Percentiles rank a stretch among this genome's conserved stretches.
phyloP scores from a whole-genome alignment of 73 alveolate genomes.

The Stentor roeselii region DNA sequence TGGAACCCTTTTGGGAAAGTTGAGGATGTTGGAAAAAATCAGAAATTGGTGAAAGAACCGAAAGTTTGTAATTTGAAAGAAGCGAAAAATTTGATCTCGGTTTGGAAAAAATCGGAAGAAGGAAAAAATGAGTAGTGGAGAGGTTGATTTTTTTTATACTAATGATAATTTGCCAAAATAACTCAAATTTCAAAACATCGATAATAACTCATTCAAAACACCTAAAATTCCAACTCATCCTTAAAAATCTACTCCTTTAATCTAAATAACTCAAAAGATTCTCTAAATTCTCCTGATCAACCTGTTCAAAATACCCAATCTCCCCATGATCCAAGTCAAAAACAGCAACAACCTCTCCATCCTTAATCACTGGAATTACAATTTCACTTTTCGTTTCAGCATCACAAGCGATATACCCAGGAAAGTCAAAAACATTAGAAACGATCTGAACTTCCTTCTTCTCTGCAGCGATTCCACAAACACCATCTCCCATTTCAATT shows the following conservation, averaged over 20 bases:
- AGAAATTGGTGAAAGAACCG: not conserved
- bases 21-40: not conserved
- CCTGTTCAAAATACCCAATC: conserved; percentile 26
- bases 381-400: conserved; percentile 45
- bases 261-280: no score
- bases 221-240: no score
- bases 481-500: conserved; percentile 21
- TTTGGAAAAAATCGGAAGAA: no score
- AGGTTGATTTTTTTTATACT: no score
- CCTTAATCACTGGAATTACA: conserved; percentile 40
- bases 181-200: no score
- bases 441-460: not conserved
- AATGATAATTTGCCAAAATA: no score
- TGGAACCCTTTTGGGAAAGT: not conserved
- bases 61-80: not conserved
- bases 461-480: conserved; percentile 13
- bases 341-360: conserved; percentile 42
- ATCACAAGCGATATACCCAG: conserved; percentile 53
- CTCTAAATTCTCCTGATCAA: no score
- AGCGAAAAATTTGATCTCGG: not conserved
- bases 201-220: no score
- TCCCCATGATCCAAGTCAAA: conserved; percentile 45
- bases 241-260: no score
- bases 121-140: no score
- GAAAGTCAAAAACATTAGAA: not conserved